phyloP scores from a whole-genome alignment of 1,284 basidiomycete genomes.

The Pascua guehoae region DNA sequence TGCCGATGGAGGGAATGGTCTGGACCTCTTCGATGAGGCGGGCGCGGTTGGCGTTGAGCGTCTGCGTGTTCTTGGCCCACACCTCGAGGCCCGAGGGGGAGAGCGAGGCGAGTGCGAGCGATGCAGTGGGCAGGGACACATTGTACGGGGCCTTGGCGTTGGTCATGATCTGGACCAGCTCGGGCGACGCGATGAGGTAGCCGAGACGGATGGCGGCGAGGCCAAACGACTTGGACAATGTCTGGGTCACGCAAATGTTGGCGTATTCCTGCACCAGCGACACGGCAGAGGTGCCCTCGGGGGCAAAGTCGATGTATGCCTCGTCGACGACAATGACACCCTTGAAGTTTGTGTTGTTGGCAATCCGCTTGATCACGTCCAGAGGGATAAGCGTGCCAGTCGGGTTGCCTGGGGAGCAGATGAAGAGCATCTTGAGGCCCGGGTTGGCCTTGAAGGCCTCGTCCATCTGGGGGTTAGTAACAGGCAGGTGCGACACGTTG shows the following conservation, averaged over 20 bases:
- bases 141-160: slow-evolving; percentile 99
- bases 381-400: slow-evolving; percentile 85
- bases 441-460: slow-evolving; percentile 63
- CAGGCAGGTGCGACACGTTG: too few species aligned
- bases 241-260: slow-evolving; percentile 92
- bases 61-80: slow-evolving; percentile 66
- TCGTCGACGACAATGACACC: slow-evolving; percentile 95
- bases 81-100: slow-evolving; percentile 60
- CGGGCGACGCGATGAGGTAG: slow-evolving; percentile 81
- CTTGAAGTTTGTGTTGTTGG: slow-evolving; percentile 77
- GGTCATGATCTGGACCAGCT: slow-evolving; percentile 83
- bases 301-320: slow-evolving; percentile 94
- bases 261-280: slow-evolving; percentile 71
- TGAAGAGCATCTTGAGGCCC: slow-evolving; percentile 82
- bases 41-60: slow-evolving; percentile 61
- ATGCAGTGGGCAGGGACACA: slow-evolving; percentile 84
- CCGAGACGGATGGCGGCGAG: slow-evolving; percentile 91
- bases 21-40: slow-evolving; percentile 51
- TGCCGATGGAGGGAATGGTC: slow-evolving; percentile 61
- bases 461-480: slow-evolving; percentile 59
- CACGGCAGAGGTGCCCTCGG: slow-evolving; percentile 61
- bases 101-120: slow-evolving; percentile 75
- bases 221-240: slow-evolving; percentile 93
- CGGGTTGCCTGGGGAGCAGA: slow-evolving; percentile 97
- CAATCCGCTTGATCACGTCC: slow-evolving; percentile 63